These are phyloP conservation scores for Cercophora sp. DNA, from an alignment of 495 filamentous ascomycete species.

Conservation along the genomic window DNA sequence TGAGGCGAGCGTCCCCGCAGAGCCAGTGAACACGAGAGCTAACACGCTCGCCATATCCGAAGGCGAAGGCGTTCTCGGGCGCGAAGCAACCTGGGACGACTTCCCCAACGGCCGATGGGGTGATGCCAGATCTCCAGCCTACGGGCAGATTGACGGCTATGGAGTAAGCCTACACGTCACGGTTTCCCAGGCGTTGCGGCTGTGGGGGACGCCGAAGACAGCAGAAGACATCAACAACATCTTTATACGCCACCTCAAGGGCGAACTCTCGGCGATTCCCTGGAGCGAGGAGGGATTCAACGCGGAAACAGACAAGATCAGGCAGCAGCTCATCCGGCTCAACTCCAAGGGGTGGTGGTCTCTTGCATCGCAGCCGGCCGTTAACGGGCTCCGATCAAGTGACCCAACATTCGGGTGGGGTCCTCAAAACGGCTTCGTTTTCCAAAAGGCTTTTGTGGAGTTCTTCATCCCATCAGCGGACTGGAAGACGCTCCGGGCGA, in stretches of 20 bases:
- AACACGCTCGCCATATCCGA: slow-evolving; percentile 90
- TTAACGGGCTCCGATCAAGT: slow-evolving; percentile 73
- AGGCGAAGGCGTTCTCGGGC: slow-evolving; percentile 81
- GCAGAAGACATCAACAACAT: slow-evolving; percentile 66
- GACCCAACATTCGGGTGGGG: slow-evolving; percentile 93
- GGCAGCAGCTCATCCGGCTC: slow-evolving; percentile 63
- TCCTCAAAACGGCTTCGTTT: slow-evolving; percentile 86
- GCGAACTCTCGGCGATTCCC: slow-evolving; percentile 71
- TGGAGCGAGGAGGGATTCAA: slow-evolving; percentile 92
- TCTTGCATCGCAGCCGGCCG: slow-evolving; percentile 91
- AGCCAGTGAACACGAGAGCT: slow-evolving; percentile 59
- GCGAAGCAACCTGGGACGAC: slow-evolving; percentile 98
- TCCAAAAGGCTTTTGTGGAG: slow-evolving; percentile 97
- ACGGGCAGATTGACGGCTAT: slow-evolving; percentile 93
- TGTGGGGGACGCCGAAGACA: slow-evolving; percentile 78
- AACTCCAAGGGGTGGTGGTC: slow-evolving; percentile 93
- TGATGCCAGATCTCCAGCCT: slow-evolving; percentile 83
- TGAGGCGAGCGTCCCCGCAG: slow-evolving; percentile 60
- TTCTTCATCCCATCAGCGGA: slow-evolving; percentile 75
- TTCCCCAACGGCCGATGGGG: slow-evolving; percentile 97
- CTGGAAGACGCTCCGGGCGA: slow-evolving; percentile 60
- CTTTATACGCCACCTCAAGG: slow-evolving; percentile 75
- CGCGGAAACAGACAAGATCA: slow-evolving; percentile 78
- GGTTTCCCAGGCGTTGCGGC: slow-evolving; percentile 65
- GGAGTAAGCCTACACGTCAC: slow-evolving; percentile 86